Evolutionary conservation across 176 grass and related monocot species (phyloP), one percentile per base, ranked within the genome.

Genomic region (Oryza australiensis): DNA sequence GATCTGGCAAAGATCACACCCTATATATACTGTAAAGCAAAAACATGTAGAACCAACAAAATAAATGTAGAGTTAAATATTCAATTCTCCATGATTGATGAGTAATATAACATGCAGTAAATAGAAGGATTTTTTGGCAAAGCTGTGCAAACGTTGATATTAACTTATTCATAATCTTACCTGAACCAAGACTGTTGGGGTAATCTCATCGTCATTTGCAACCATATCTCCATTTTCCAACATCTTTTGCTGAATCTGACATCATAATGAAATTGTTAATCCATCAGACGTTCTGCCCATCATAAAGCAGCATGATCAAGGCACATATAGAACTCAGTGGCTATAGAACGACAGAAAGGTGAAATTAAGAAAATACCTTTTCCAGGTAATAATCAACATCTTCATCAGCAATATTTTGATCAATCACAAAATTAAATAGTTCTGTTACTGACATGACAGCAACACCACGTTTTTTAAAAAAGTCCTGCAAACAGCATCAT

Each of bases 391-490:
- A 67, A 77, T 98, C 93, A 23, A 98, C 83, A 84, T 89, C 91
- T 74, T 98, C 91, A 62, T 95, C 90, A 63, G 89, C 62, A 88
- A 98, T 95, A 27, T 72, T 82, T 77, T 81, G 90, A 79, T 98
- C 83, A 77, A 95, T 80, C 37, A 98, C 96, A 83, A 98, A 95
- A 90, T 98, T 92, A 74, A 95, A 91, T 81, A 98, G 74, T 57
- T 93, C 89, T 20, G 72, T 83, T 71, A 95, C 93, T 60, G 89
- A 67, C 96, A 98, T 98, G 18, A 88, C 87, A 42, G 89, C 79
- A 86, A 99, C 89, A 75, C 91, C 96, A 67, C 83, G 62, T 66
- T 92, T 99, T 88, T 89, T 88, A 76, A 99, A 99, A 65, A 99
- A 99, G 67, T 99, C 91, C 93, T 95, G 84, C 30, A 48, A 72